Conservation (phyloP, 75 land plant genomes). For the Sequoia sempervirens region DNA sequence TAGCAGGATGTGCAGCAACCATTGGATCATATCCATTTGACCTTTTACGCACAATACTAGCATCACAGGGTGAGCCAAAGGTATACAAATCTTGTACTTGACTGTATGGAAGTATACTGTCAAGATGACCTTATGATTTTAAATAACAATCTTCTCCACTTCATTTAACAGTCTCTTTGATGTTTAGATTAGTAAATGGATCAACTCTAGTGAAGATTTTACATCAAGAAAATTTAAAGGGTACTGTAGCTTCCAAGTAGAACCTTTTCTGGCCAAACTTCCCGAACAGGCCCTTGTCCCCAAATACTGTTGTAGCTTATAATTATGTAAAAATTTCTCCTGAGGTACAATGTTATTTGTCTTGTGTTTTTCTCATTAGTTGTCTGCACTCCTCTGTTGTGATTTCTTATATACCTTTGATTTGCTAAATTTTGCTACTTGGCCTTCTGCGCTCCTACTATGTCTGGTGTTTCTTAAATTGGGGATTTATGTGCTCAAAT, state of each 20-base stretch:
- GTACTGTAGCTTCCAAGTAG: not conserved
- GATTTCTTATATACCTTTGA: not conserved
- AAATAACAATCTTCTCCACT: not conserved
- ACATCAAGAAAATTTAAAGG: not conserved
- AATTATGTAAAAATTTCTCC: not conserved
- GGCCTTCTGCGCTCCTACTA: not conserved
- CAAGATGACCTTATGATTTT: not conserved
- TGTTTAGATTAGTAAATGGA: not conserved
- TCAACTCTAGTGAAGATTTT: not conserved
- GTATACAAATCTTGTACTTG: conserved; percentile 23
- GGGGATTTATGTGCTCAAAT: not conserved
- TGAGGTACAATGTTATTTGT: not conserved
- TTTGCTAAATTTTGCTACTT: not conserved
- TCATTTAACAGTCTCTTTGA: not conserved
- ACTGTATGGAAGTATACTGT: not conserved
- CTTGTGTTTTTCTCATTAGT: not conserved
- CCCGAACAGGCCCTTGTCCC: not conserved
- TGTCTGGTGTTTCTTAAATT: not conserved
- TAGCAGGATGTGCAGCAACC: conserved; percentile 94
- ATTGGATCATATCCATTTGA: conserved; percentile 99
- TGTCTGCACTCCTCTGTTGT: not conserved
- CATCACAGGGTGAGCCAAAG: conserved; percentile 98
- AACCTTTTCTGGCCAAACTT: not conserved
- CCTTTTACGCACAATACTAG: conserved; percentile 86
- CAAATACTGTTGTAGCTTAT: not conserved